Evolutionary conservation across 352 stramenopile genomes (phyloP).

Genomic region (Lagenidium sp.): DNA sequence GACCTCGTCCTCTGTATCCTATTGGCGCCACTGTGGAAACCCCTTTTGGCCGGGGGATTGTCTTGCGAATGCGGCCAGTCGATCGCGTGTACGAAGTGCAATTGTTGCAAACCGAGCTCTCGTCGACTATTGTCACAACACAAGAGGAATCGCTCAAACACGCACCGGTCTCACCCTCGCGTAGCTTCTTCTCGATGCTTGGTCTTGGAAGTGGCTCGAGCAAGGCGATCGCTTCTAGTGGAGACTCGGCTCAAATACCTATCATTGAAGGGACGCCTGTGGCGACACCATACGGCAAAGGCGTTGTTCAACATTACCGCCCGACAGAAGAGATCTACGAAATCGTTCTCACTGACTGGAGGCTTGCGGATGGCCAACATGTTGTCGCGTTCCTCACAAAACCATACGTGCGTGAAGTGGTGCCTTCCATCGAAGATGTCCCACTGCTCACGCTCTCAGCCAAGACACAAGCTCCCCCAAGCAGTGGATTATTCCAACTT

Average conservation of each 20-base stretch:
- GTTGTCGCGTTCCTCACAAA: constrained; percentile 52
- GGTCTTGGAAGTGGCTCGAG: constrained; percentile 21
- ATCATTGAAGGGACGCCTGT: constrained; percentile 28
- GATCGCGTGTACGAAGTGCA: constrained; percentile 68
- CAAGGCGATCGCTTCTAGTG: neutral
- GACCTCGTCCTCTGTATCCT: constrained; percentile 36
- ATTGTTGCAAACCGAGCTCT: constrained; percentile 30
- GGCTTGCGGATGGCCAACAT: constrained; percentile 18
- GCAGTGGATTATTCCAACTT: constrained; percentile 62
- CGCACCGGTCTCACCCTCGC: constrained; percentile 38
- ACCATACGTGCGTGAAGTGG: constrained; percentile 21
- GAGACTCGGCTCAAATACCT: neutral
- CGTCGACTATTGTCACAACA: constrained; percentile 32
- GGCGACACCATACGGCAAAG: constrained; percentile 51
- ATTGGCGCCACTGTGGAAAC: constrained; percentile 55
- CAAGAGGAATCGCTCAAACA: constrained; percentile 45
- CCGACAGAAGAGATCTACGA: constrained; percentile 31
- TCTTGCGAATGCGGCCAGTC: constrained; percentile 48
- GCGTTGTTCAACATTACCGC: constrained; percentile 38
- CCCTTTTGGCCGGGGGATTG: constrained; percentile 61
- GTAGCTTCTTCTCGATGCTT: constrained; percentile 65
- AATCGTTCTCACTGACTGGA: constrained; percentile 45
- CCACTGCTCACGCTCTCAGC: too few species aligned
- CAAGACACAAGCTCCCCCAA: constrained; percentile 19
- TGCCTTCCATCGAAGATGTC: neutral